Base-by-base conservation (phyloP, 2,329 filamentous ascomycete genomes). In the Arthrobotrys iridis region DNA sequence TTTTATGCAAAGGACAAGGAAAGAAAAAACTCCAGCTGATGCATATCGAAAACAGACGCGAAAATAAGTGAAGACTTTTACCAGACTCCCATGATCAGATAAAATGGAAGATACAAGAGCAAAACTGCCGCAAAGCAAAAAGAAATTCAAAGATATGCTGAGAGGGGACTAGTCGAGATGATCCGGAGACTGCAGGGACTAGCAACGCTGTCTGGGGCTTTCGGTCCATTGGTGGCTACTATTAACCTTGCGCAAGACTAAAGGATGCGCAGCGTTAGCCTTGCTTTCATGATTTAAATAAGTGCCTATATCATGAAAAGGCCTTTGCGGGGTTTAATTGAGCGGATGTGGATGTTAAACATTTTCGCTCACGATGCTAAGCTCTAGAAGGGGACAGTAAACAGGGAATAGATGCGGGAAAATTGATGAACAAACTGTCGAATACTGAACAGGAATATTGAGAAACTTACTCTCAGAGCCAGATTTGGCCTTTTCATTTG, bases 221-320 rank as follows among this genome's bases (percentile, higher is more conserved):
- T 68, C 57, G 26, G 52, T 45, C 71, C 71, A 75, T 4, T 68
- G 63, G 0, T 68, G 30, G 15, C 30, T 37, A 15, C 57, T 59
- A 40, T 75, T 63, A 13, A 68, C 71, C n/a, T 68, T 68, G 11
- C 71, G 71, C n/a, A 75, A 75, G 13, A 75, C 71, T 75, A 41
- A 24, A 35, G 11, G 18, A 5, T 52, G n/a, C n/a, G n/a, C n/a
- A 13, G n/a, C 55, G 37, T 43, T n/a, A 45, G 35, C 8, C 22
- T 43, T 3, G 22, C 35, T 43, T 30, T 20, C n/a, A 15, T 22
- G 26, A 37, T 37, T n/a, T 20, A 33, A 11, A 35, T 33, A 52
- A 10, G 48, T 28, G 48, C 37, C 26, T 18, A 18, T 8, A 33
- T 8, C 20, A 18, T 30, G 22, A 50, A 20, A 52, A 15, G 30